Evolutionary conservation across 2,329 filamentous ascomycete genomes (phyloP), one percentile per base, ranked within the genome.

Genomic region (Salinomyces thailandicus): DNA sequence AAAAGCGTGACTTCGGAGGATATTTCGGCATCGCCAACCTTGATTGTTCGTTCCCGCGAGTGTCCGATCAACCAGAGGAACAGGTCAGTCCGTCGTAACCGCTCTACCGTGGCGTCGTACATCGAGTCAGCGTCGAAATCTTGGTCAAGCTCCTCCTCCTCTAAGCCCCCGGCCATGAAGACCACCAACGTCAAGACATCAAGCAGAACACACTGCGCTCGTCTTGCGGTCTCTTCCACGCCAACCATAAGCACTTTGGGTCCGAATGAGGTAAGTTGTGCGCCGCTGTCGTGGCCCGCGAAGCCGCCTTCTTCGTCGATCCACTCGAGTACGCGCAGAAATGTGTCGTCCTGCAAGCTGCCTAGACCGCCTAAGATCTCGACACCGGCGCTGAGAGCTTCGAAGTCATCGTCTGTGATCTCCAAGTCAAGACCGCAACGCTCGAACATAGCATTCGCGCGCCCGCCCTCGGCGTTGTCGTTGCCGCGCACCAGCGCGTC

Each of bases 91-190:
- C 84, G 74, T 46, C 73, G 75, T 13, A 98, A 68, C 38, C 80
- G 72, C n/a, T 69, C 65, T 20, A 91, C 67, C 5, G 95, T 68
- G 31, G 74, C 70, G 51, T 75, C 63, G 61, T 81, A 89, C 22
- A 89, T 75, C 3, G 69, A 12, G 59, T 55, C 1, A 67, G 63
- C 33, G 81, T 42, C 75, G 40, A 91, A 79, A 18, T 79, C 73
- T 6, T 69, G 66, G 2, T 75, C 75, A 12, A 82, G 74, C 27
- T 85, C 77, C 28, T 80, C 77, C 46, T 78, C 74, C 39, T 87
- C 81, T 36, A 84, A 73, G 53, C 91, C 85, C 26, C 79, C 79
- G 56, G 91, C 81, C 70, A 96, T 81, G 58, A 95, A 86, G 7
- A 91, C 72, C 12, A 93, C 69, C 5, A 98, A 70, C 2, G 91